Percentiles rank a stretch among this genome's conserved stretches.
Evolutionary conservation across 345 rosid species (phyloP).

Genomic region (Conringia planisiliqua): DNA sequence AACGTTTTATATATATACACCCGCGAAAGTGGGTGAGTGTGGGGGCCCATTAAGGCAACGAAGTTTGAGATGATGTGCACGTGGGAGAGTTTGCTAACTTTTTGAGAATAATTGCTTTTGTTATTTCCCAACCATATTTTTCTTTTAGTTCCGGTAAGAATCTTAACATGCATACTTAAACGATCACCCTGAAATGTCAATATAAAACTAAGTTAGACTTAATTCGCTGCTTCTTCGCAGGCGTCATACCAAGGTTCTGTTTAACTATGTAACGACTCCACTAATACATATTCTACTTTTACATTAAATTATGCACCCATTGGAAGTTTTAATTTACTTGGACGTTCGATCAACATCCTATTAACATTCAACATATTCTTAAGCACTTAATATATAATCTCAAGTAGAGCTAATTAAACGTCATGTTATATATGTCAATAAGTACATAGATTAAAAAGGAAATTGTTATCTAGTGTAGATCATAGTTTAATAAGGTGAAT

Average conservation of each 20-base stretch:
- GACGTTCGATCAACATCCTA: not conserved
- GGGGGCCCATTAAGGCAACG: not conserved
- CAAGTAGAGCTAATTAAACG: not conserved
- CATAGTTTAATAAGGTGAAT: not conserved
- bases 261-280: too few species aligned
- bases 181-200: too few species aligned
- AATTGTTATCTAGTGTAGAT: not conserved
- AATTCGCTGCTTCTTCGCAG: too few species aligned
- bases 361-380: not conserved
- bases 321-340: not conserved
- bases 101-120: not conserved
- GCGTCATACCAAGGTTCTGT: too few species aligned
- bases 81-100: conserved; percentile 9
- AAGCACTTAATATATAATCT: not conserved
- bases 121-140: conserved; percentile 10
- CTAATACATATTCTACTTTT: not conserved
- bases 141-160: not conserved
- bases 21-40: not conserved
- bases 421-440: not conserved
- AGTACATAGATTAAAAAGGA: not conserved
- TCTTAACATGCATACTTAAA: too few species aligned
- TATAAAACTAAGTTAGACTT: too few species aligned
- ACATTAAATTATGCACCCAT: not conserved
- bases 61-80: conserved; percentile 30
- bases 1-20: conserved; percentile 8